These are phyloP conservation scores for Pythium pyrilobum DNA, from an alignment of 352 stramenopile genomes.

Conservation along the genomic window DNA sequence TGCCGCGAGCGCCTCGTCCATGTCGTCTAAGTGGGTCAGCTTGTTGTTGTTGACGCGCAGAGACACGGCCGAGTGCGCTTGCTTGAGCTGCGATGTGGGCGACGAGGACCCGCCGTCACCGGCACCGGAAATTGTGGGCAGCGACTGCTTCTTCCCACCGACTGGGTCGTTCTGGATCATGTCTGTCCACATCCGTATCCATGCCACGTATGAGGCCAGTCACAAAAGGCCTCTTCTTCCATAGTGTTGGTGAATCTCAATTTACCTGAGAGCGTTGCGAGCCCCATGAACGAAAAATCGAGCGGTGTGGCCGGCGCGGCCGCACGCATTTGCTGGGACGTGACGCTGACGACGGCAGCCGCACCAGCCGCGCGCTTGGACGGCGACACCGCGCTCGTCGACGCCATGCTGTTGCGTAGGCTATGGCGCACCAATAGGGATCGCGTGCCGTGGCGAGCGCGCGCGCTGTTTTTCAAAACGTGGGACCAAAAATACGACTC, in stretches of 20 bases:
- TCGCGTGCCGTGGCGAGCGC: no score
- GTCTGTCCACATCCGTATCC: slow-evolving; percentile 21
- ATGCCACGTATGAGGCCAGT: no score
- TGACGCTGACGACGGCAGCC: slow-evolving; percentile 1
- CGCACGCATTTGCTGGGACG: slow-evolving; percentile 12
- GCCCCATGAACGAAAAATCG: slow-evolving; percentile 73
- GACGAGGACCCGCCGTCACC: not conserved
- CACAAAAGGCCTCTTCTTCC: no score
- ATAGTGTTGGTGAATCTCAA: not conserved
- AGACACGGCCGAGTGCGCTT: slow-evolving; percentile 21
- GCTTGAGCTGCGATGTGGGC: not conserved
- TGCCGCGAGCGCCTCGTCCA: slow-evolving; percentile 37
- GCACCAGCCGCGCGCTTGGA: slow-evolving; percentile 1
- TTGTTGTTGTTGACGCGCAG: slow-evolving; percentile 70
- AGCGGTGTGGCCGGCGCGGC: slow-evolving; percentile 25
- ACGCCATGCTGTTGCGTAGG: not conserved
- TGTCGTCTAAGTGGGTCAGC: slow-evolving; percentile 39
- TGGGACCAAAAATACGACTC: no score
- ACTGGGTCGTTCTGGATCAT: slow-evolving; percentile 59
- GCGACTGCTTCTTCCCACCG: slow-evolving; percentile 41
- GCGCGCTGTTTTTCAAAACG: no score
- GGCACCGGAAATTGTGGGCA: not conserved
- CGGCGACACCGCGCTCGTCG: slow-evolving; percentile 1
- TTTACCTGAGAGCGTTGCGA: slow-evolving; percentile 44
- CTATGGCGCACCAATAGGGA: not conserved